These are phyloP conservation scores for Amanita pseudoporphyria DNA, from an alignment of 768 basidiomycete species.

Conservation along the genomic window DNA sequence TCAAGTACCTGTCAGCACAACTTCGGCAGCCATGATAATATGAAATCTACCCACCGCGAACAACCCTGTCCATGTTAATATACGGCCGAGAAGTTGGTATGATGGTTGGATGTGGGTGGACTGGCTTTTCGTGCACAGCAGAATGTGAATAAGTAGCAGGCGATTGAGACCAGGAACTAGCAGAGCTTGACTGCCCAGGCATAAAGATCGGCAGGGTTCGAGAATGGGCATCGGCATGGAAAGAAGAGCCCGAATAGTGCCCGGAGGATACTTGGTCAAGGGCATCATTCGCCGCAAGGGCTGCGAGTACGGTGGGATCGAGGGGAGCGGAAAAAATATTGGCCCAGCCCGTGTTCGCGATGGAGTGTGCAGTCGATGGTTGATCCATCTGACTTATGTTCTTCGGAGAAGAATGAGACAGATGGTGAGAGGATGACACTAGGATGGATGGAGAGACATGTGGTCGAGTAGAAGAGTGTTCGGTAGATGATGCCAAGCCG, in stretches of 20 bases:
- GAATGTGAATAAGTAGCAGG: constrained; percentile 13
- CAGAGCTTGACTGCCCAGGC: not conserved
- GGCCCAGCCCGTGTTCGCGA: constrained; percentile 37
- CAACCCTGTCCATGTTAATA: constrained; percentile 12
- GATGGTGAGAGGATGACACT: constrained; percentile 3
- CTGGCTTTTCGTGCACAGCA: constrained; percentile 17
- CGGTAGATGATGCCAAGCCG: not conserved
- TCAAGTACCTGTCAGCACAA: not conserved
- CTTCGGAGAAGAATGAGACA: not conserved
- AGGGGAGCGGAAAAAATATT: constrained; percentile 53
- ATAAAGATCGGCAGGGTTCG: not conserved
- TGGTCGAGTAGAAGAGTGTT: not conserved
- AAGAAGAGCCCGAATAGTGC: constrained; percentile 29
- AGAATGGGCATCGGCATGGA: not conserved
- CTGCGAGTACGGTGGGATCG: constrained; percentile 49
- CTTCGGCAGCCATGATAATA: not conserved
- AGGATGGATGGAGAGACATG: constrained; percentile 8
- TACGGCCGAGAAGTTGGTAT: constrained; percentile 15
- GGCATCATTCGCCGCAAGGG: constrained; percentile 51
- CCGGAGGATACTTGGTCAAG: constrained; percentile 25
- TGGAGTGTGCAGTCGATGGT: constrained; percentile 13
- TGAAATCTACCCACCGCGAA: constrained; percentile 13
- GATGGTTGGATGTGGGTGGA: constrained; percentile 22
- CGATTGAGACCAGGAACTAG: constrained; percentile 21
- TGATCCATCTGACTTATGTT: constrained; percentile 7